phyloP scores from a whole-genome alignment of 2,329 filamentous ascomycete species.

The Penicillium frequentans region DNA sequence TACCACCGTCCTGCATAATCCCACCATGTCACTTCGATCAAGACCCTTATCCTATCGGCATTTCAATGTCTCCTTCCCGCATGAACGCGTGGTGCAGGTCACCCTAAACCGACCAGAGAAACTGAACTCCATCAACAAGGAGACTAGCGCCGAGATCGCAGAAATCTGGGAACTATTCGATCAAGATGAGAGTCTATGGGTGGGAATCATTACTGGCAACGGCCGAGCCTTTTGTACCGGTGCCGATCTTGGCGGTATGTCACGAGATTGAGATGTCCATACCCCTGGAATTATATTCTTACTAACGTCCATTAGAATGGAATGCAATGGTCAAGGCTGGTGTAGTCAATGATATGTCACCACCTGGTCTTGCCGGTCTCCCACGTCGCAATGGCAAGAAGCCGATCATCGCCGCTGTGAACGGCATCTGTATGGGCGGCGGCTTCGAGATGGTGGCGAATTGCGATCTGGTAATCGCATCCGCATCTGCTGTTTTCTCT shows the following conservation, averaged over 20 bases:
- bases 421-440: constrained; percentile 72
- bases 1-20: background rate
- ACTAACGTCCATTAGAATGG: constrained; percentile 50
- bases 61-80: constrained; percentile 39
- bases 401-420: constrained; percentile 73
- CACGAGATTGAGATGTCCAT: background rate
- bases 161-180: constrained; percentile 62
- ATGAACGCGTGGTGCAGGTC: constrained; percentile 43
- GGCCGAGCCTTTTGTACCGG: constrained; percentile 69
- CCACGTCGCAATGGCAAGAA: constrained; percentile 69
- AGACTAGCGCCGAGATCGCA: constrained; percentile 45
- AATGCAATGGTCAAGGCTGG: constrained; percentile 44
- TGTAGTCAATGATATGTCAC: constrained; percentile 34
- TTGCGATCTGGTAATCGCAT: constrained; percentile 62
- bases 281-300: background rate
- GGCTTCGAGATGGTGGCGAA: constrained; percentile 76
- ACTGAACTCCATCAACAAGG: constrained; percentile 44
- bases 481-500: constrained; percentile 59
- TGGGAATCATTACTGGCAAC: constrained; percentile 63
- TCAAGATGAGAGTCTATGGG: constrained; percentile 59
- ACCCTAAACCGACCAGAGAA: constrained; percentile 43
- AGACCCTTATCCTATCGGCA: constrained; percentile 14
- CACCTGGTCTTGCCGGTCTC: constrained; percentile 64
- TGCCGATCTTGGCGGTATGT: constrained; percentile 55
- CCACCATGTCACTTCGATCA: constrained; percentile 26